phyloP scores from a whole-genome alignment of 176 grass and related monocot genomes.

The Aegilops umbellulata region DNA sequence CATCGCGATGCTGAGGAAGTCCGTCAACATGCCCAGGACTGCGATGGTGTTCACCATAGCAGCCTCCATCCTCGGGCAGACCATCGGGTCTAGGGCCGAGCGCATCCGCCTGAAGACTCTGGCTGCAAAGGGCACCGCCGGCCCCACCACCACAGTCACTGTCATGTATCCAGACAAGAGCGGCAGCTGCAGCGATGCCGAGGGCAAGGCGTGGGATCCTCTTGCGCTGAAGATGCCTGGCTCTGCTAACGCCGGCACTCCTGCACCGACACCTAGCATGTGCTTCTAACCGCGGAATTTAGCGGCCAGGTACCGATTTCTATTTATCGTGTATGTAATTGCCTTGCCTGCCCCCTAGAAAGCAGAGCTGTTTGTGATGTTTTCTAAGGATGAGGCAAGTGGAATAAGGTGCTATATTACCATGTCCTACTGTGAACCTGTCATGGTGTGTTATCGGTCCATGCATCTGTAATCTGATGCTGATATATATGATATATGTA shows the following conservation, averaged over 20 bases:
- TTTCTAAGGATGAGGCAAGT: neutral
- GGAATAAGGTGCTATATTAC: slow-evolving; percentile 38
- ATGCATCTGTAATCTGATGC: slow-evolving; percentile 25
- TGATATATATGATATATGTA: neutral
- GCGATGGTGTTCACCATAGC: slow-evolving; percentile 92
- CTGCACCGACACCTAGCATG: slow-evolving; percentile 43
- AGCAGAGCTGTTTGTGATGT: neutral
- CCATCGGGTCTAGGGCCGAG: slow-evolving; percentile 84
- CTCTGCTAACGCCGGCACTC: neutral
- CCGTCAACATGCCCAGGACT: slow-evolving; percentile 80
- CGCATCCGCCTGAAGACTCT: slow-evolving; percentile 53
- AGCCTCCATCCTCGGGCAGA: slow-evolving; percentile 91
- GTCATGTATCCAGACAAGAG: slow-evolving; percentile 36
- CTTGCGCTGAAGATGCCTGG: slow-evolving; percentile 36
- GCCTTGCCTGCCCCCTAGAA: neutral
- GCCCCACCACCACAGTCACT: neutral
- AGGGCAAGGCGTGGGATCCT: slow-evolving; percentile 60
- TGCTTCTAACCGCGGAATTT: slow-evolving; percentile 40
- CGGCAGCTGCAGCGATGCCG: slow-evolving; percentile 33
- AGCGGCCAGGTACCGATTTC: neutral
- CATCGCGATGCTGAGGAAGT: slow-evolving; percentile 93
- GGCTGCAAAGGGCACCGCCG: slow-evolving; percentile 9
- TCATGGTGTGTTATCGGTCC: neutral
- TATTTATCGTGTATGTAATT: slow-evolving; percentile 37
- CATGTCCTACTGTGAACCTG: neutral